A percentile compares a stretch with the other conserved stretches of the same genome.
phyloP scores from a whole-genome alignment of 306 rosid genomes.

The Lithocarpus polystachyus region DNA sequence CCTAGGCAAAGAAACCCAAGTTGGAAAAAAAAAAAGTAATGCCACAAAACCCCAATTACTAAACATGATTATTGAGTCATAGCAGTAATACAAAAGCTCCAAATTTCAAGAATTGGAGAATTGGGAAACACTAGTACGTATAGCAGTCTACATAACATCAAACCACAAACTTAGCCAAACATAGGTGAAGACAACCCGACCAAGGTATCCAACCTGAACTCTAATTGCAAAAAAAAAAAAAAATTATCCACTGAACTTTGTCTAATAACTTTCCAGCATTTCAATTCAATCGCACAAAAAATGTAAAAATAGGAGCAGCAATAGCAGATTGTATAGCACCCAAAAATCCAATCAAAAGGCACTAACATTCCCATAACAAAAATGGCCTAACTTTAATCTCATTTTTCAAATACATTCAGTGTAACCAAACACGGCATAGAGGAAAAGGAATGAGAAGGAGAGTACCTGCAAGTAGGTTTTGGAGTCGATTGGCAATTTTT shows the following conservation, averaged over 20 bases:
- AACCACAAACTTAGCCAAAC: too few species aligned
- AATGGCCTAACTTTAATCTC: not conserved
- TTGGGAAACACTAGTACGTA: too few species aligned
- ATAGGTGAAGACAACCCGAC: too few species aligned
- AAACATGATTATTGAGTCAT: too few species aligned
- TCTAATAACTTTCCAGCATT: not conserved
- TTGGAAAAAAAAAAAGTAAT: too few species aligned
- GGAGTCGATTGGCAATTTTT: slow-evolving; percentile 61
- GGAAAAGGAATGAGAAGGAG: not conserved
- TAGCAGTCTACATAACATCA: too few species aligned
- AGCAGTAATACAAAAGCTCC: too few species aligned
- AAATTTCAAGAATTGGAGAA: too few species aligned
- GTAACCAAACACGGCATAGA: not conserved
- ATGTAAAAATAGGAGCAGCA: not conserved
- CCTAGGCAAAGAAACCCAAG: too few species aligned
- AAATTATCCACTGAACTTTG: not conserved
- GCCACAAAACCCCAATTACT: too few species aligned
- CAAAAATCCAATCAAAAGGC: not conserved
- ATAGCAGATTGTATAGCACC: not conserved
- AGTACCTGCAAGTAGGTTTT: slow-evolving; percentile 66
- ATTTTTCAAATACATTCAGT: not conserved
- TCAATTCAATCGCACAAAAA: not conserved
- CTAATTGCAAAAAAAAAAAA: not conserved
- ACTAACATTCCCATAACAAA: not conserved
- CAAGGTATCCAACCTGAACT: too few species aligned